Evolutionary conservation across 2,329 filamentous ascomycete species (phyloP), one percentile per base, ranked within the genome.

Genomic region (Nemania abortiva): DNA sequence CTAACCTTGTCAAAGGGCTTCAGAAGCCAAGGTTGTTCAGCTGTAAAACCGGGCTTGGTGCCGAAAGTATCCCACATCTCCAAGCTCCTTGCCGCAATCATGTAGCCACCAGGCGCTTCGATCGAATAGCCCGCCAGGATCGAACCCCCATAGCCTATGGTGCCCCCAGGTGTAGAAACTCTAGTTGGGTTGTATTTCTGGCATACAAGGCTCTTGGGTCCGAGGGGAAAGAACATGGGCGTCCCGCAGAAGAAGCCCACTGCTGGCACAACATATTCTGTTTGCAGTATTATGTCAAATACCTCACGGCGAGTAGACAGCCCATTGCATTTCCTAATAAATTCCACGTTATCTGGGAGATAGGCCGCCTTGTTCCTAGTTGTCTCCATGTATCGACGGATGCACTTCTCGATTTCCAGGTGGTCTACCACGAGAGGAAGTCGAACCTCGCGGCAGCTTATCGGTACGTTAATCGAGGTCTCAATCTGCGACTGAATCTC

Each of bases 351-450:
- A 71, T 88, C 87, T 0, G 89, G 89, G 0, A 91, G 81, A 74
- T 89, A 91, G 0, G 87, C 84, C 0, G 89, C 89, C 57, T 88
- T 84, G 1, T 86, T 83, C 6, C 89, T 84, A 70, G 90, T 88
- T 0, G 88, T 90, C 27, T 86, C 86, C 75, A 86, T 86, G 77
- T 91, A 91, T 3, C 89, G 83, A 54, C 87, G 80, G 0, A 89
- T 84, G 0, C 89, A 88, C 39, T 86, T 84, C 22, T 82, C 74
- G 65, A 77, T 79, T n/a, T 79, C 76, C 18, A 70, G 73, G 65
- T 83, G 81, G 49, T 83, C 74, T 63, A 83, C 81, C 7, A 79
- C 79, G 37, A 84, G 74, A 0, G 82, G 82, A 2, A 84, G 75
- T 13, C 72, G 70, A 3, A 83, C 70, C 0, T 69, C 73, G 2